Evolutionary conservation across 306 rosid genomes (phyloP).

Genomic region (Dalbergia cochinchinensis): DNA sequence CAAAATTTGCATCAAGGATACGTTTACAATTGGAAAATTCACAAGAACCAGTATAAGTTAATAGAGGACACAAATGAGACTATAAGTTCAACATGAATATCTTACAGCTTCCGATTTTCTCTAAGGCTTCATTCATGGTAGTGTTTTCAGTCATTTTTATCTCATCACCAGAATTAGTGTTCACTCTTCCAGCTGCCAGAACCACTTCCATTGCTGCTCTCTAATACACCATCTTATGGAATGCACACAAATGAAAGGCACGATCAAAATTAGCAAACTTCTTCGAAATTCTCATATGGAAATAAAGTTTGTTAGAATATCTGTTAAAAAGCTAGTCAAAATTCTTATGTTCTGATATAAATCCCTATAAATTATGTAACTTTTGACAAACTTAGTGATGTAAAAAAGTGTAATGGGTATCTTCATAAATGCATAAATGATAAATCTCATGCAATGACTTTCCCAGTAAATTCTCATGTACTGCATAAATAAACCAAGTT

Average conservation of each 20-base stretch:
- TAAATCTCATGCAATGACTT: too few species aligned
- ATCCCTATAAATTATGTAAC: slow-evolving; percentile 13
- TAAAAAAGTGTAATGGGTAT: neutral
- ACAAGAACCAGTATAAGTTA: neutral
- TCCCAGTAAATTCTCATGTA: too few species aligned
- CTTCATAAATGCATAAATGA: neutral
- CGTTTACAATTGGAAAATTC: neutral
- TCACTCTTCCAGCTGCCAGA: slow-evolving; percentile 1
- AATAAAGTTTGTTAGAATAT: neutral
- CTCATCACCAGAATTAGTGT: neutral
- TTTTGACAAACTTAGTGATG: neutral
- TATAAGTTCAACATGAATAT: slow-evolving; percentile 14
- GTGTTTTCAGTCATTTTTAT: slow-evolving; percentile 30
- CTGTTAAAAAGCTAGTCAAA: neutral
- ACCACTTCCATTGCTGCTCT: slow-evolving; percentile 36
- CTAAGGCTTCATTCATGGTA: slow-evolving; percentile 1
- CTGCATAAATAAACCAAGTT: neutral
- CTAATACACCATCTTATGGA: neutral
- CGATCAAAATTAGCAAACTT: slow-evolving; percentile 8
- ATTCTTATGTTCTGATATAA: neutral
- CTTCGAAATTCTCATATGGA: neutral
- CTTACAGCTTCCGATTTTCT: slow-evolving; percentile 33
- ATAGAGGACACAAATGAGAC: slow-evolving; percentile 19
- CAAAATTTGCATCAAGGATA: slow-evolving; percentile 1
- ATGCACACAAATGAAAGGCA: slow-evolving; percentile 29